Evolutionary conservation across 169 alveolate species (phyloP).

Genomic region (Eimeria acervulina): DNA sequence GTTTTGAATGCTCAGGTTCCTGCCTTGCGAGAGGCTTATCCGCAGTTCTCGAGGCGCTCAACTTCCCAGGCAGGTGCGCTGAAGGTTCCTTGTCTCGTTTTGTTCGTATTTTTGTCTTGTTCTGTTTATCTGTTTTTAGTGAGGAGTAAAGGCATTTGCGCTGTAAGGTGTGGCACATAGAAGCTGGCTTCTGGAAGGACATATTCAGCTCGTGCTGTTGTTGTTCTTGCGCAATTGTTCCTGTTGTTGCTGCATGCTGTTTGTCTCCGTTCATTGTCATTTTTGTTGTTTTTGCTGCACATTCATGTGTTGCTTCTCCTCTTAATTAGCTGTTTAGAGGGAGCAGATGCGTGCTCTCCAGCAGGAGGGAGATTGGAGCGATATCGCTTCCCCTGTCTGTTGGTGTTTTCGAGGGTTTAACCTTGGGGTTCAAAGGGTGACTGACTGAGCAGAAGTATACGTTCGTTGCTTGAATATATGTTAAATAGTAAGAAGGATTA

Average conservation of each 20-base stretch:
- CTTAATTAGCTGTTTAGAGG: background rate
- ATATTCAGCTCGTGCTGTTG: background rate
- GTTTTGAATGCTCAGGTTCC: slow-evolving; percentile 68
- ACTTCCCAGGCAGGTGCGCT: slow-evolving; percentile 61
- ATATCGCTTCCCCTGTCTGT: too few species aligned
- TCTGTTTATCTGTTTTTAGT: background rate
- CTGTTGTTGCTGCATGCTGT: too few species aligned
- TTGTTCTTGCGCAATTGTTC: too few species aligned
- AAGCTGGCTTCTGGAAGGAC: background rate
- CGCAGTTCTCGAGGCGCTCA: slow-evolving; percentile 80
- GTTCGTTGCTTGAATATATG: too few species aligned
- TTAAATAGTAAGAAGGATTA: too few species aligned
- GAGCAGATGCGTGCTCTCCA: background rate
- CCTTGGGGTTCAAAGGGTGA: too few species aligned
- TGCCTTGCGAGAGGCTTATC: slow-evolving; percentile 79
- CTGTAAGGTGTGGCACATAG: background rate
- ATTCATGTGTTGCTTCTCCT: background rate
- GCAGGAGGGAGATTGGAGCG: background rate
- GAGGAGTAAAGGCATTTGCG: background rate
- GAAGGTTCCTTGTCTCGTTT: background rate
- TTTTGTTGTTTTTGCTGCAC: background rate
- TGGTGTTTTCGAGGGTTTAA: too few species aligned
- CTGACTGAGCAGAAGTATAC: too few species aligned
- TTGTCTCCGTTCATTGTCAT: too few species aligned
- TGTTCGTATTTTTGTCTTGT: too few species aligned